Evolutionary conservation across 1,284 basidiomycete species (phyloP).

Genomic region (Sanghuangporus sanghuang): DNA sequence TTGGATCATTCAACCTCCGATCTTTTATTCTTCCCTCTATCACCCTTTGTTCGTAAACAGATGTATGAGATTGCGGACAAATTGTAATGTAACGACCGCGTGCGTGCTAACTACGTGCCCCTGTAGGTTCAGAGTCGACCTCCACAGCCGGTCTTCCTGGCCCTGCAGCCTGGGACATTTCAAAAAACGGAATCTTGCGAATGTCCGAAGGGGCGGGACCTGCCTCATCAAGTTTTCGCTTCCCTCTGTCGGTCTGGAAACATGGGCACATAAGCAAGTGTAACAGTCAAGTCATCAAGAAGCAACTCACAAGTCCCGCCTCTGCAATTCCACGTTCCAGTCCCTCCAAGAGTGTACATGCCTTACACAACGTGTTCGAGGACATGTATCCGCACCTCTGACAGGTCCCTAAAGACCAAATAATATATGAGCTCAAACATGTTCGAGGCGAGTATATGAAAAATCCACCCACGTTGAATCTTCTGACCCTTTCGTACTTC

Average conservation of each 20-base stretch:
- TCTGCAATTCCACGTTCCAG: slow-evolving; percentile 79
- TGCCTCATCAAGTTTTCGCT: slow-evolving; percentile 55
- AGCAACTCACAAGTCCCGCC: slow-evolving; percentile 56
- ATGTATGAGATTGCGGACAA: no score
- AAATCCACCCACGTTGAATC: slow-evolving; percentile 56
- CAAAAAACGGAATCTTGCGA: slow-evolving; percentile 62
- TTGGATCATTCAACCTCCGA: no score
- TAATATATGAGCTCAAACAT: neutral
- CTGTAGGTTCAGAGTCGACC: neutral
- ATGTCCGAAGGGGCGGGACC: slow-evolving; percentile 53
- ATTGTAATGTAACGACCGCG: neutral
- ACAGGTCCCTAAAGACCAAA: slow-evolving; percentile 64
- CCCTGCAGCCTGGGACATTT: neutral
- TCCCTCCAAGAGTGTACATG: slow-evolving; percentile 85
- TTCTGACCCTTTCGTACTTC: slow-evolving; percentile 76
- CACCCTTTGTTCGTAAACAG: no score
- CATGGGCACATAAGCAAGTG: slow-evolving; percentile 3
- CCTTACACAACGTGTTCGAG: slow-evolving; percentile 89
- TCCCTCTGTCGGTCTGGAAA: slow-evolving; percentile 56
- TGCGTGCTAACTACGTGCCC: neutral
- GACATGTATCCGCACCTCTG: slow-evolving; percentile 90
- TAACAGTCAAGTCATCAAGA: slow-evolving; percentile 6
- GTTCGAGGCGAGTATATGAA: neutral
- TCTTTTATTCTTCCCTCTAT: no score
- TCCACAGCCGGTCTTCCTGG: slow-evolving; percentile 5